Percentiles rank a stretch among this genome's conserved stretches.
Evolutionary conservation across 306 rosid genomes (phyloP).

Genomic region (Rosa persica): DNA sequence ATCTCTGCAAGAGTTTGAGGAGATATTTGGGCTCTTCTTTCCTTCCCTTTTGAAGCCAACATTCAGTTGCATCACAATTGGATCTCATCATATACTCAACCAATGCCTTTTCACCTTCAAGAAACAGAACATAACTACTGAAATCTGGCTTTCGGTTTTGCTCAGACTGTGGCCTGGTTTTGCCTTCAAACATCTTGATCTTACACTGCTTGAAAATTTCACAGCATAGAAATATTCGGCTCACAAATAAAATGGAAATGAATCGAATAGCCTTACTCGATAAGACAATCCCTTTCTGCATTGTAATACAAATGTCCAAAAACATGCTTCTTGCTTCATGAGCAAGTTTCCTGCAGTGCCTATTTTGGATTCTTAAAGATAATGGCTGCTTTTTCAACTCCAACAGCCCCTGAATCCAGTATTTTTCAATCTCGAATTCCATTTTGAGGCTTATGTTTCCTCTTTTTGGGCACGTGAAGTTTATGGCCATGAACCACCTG

Average conservation of each 20-base stretch:
- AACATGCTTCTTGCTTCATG: constrained; percentile 46
- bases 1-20: constrained; percentile 49
- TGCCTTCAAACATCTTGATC: constrained; percentile 17
- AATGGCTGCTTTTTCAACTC: constrained; percentile 55
- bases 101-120: constrained; percentile 79
- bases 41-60: constrained; percentile 65
- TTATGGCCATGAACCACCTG: constrained; percentile 71
- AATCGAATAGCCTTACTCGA: constrained; percentile 50
- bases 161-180: constrained; percentile 28
- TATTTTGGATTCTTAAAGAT: constrained; percentile 34
- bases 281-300: constrained; percentile 61
- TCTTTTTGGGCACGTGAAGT: constrained; percentile 51
- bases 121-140: constrained; percentile 64
- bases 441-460: constrained; percentile 27
- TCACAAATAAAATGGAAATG: constrained; percentile 45
- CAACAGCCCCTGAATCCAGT: constrained; percentile 58
- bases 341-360: constrained; percentile 45
- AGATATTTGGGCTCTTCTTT: constrained; percentile 53
- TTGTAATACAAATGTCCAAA: constrained; percentile 47
- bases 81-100: constrained; percentile 57
- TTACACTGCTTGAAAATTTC: constrained; percentile 31
- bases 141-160: constrained; percentile 39
- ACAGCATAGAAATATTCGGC: constrained; percentile 26
- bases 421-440: constrained; percentile 52
- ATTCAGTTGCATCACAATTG: constrained; percentile 57